Evolutionary conservation across 139 green algal genomes (phyloP).

Genomic region (Micractinium conductrix): DNA sequence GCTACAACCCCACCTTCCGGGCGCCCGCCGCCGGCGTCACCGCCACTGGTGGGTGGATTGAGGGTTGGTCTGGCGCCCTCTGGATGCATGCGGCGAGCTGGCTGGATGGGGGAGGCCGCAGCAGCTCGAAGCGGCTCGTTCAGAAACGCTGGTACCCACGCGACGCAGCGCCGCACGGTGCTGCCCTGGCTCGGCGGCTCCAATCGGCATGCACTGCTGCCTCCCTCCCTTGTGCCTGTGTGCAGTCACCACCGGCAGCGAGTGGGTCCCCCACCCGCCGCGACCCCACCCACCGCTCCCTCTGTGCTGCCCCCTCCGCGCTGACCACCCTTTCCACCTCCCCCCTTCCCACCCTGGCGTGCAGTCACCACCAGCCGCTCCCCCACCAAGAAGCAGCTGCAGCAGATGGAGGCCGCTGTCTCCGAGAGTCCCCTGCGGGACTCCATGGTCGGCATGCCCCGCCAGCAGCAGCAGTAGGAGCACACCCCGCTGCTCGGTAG

Average conservation of each 20-base stretch:
- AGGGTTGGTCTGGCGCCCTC: too few relatives aligned
- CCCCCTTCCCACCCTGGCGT: not conserved
- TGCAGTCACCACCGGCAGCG: not conserved
- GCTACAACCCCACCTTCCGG: slow-evolving; percentile 27
- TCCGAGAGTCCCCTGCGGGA: slow-evolving; percentile 14
- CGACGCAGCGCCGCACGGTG: too few relatives aligned
- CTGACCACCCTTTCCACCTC: not conserved
- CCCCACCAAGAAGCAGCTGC: slow-evolving; percentile 23
- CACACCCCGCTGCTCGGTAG: too few relatives aligned
- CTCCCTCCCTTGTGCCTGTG: too few relatives aligned
- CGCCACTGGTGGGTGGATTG: not conserved
- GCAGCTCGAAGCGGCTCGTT: too few relatives aligned
- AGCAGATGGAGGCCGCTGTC: not conserved
- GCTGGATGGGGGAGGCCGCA: too few relatives aligned
- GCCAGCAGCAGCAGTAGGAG: not conserved
- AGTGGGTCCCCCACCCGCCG: not conserved
- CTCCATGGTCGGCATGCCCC: not conserved
- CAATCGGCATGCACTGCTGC: too few relatives aligned
- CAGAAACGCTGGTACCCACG: too few relatives aligned
- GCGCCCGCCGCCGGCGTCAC: not conserved
- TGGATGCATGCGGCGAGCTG: too few relatives aligned
- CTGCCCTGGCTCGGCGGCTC: too few relatives aligned
- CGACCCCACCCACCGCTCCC: not conserved
- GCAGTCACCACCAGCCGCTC: slow-evolving; percentile 21
- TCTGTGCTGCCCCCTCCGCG: too few relatives aligned